These are phyloP conservation scores for Galerina sulciceps DNA, from an alignment of 768 basidiomycete genomes.

Conservation along the genomic window DNA sequence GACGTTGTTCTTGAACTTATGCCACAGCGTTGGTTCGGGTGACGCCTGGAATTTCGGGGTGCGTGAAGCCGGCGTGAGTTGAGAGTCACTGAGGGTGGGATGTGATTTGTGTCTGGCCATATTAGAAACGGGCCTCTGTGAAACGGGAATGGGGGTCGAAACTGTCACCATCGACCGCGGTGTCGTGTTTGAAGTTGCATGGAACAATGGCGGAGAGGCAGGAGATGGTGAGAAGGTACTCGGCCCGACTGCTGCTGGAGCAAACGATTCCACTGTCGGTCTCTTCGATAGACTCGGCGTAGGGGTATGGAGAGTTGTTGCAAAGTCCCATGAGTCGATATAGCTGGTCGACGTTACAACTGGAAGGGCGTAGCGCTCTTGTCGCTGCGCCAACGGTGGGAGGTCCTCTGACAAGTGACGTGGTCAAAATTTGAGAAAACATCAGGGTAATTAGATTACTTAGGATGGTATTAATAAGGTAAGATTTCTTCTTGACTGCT, in stretches of 20 bases:
- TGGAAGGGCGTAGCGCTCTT: constrained; percentile 63
- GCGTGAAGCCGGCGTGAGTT: not conserved
- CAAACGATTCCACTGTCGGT: constrained; percentile 24
- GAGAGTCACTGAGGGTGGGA: not conserved
- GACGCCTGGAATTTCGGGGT: not conserved
- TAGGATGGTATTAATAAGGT: constrained; percentile 78
- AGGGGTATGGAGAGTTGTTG: constrained; percentile 38
- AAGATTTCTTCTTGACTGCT: constrained; percentile 75
- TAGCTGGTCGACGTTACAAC: constrained; percentile 45
- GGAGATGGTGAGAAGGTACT: too few relatives aligned
- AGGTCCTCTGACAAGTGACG: constrained; percentile 50
- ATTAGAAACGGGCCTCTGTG: constrained; percentile 2
- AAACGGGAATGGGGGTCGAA: not conserved
- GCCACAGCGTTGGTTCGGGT: constrained; percentile 34
- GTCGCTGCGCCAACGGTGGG: constrained; percentile 73
- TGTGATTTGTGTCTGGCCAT: not conserved
- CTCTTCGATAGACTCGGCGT: constrained; percentile 31
- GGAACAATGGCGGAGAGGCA: constrained; percentile 21
- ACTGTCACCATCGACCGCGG: constrained; percentile 1
- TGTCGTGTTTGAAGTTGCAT: constrained; percentile 9
- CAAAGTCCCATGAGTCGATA: constrained; percentile 84
- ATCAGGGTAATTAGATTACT: constrained; percentile 35
- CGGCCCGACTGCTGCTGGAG: constrained; percentile 28
- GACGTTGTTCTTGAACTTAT: constrained; percentile 38
- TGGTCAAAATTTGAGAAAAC: not conserved